Percentiles rank a stretch among this genome's conserved stretches.
Evolutionary conservation across 2,329 filamentous ascomycete genomes (phyloP).

Genomic region (Ceratocystis huliohia): DNA sequence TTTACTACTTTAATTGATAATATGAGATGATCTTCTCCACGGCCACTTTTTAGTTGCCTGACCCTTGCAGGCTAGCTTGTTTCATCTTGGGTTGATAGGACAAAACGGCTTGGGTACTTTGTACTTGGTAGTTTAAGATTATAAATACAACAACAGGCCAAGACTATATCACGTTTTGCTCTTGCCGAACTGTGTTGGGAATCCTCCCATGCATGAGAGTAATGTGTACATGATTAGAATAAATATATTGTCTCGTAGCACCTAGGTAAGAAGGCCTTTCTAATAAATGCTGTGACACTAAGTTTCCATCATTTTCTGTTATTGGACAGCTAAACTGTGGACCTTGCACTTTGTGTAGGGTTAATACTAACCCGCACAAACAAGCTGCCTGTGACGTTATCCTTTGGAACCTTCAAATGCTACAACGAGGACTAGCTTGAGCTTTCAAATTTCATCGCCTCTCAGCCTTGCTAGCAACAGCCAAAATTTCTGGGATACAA

Average conservation of each 20-base stretch:
- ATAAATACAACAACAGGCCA: not conserved
- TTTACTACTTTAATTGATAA: not conserved
- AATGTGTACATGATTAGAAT: not conserved
- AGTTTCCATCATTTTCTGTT: too few relatives aligned
- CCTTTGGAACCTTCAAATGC: not conserved
- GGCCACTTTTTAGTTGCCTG: not conserved
- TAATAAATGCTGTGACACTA: not conserved
- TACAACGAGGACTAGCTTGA: not conserved
- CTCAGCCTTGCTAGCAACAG: not conserved
- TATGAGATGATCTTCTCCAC: not conserved
- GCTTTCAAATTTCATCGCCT: not conserved
- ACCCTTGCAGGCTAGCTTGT: not conserved
- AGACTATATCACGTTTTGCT: not conserved
- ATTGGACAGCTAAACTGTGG: too few relatives aligned
- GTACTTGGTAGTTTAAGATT: not conserved
- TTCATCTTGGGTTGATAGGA: conserved; percentile 5
- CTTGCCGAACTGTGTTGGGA: not conserved
- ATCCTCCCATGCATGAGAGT: not conserved
- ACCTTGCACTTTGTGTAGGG: too few relatives aligned
- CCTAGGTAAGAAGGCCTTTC: not conserved
- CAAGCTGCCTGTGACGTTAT: not conserved
- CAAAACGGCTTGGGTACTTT: not conserved
- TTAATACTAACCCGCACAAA: too few relatives aligned
- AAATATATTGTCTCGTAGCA: not conserved
- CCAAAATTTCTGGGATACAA: too few relatives aligned